Conservation (phyloP, 768 basidiomycete genomes). For the Psilocybe subaeruginosa region DNA sequence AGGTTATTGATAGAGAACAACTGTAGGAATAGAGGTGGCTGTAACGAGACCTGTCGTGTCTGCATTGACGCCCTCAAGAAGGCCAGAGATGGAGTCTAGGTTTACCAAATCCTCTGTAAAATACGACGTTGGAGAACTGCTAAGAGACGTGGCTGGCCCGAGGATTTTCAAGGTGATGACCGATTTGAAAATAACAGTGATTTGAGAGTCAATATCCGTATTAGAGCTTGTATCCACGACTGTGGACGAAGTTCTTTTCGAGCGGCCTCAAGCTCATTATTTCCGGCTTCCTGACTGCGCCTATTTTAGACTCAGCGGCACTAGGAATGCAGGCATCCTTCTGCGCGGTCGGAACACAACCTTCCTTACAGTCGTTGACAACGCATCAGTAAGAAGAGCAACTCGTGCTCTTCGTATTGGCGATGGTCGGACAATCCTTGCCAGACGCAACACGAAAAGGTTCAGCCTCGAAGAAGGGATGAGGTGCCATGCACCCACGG, state of each 20-base stretch:
- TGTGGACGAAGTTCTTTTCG: no score
- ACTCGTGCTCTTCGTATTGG: constrained; percentile 23
- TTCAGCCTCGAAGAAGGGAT: constrained; percentile 31
- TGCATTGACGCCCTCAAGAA: constrained; percentile 21
- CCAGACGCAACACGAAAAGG: constrained; percentile 17
- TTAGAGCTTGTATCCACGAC: constrained; percentile 10
- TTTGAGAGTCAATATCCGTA: constrained; percentile 15
- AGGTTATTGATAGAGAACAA: constrained; percentile 21
- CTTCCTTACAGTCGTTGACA: constrained; percentile 28
- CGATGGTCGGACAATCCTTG: constrained; percentile 31
- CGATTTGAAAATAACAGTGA: constrained; percentile 22
- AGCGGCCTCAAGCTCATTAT: no score
- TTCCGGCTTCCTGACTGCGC: constrained; percentile 26
- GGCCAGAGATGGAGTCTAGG: constrained; percentile 14
- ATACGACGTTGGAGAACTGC: neutral
- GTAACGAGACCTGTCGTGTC: constrained; percentile 23
- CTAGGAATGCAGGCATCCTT: constrained; percentile 14
- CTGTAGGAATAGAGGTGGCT: constrained; percentile 20
- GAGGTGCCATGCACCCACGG: constrained; percentile 40
- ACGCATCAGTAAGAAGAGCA: constrained; percentile 31
- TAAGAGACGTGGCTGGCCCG: constrained; percentile 3
- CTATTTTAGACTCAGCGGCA: constrained; percentile 11
- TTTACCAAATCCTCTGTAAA: neutral
- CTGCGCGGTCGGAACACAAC: constrained; percentile 27
- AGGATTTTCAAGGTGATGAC: constrained; percentile 22